Evolutionary conservation across 2,329 filamentous ascomycete genomes (phyloP), one percentile per base, ranked within the genome.

Genomic region (Beauveria caledonica): DNA sequence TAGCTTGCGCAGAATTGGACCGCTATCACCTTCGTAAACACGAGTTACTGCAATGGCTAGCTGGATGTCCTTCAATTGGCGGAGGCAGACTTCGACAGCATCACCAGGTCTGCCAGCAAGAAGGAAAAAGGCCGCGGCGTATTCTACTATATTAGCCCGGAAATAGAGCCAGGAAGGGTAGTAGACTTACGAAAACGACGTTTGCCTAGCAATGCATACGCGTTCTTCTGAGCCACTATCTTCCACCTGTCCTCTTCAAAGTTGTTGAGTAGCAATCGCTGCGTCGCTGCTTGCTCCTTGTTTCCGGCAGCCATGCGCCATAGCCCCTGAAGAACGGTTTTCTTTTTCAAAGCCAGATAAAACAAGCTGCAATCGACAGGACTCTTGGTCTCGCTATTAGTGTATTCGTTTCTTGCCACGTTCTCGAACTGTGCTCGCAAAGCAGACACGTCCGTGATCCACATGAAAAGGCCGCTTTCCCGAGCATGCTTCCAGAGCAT

Each of bases 291-390:
- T 73, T 97, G 94, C 72, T 99, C 95, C 61, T 82, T 85, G 67
- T 95, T 88, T 87, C 94, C 94, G 45, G 79, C 85, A 6, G 94
- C 92, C 84, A 97, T 97, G 19, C 95, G 86, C 94, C 94, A 99
- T 0, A 99, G 79, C 0, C 92, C 92, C 65, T 96, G 84, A 1
- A 99, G 82, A 0, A 97, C 88, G 2, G 88, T 82, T 73, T 99
- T 99, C 77, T 97, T 97, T 65, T 82, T 84, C 13, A 99, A 80
- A 0, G 95, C 93, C 19, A 99, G 80, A 71, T 97, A 99, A 74
- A 89, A 96, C 9, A 99, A 77, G 65, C 88, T 90, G 74, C 94
- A 97, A 68, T 96, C 89, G 9, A 96, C 85, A 0, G 94, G 94
- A 66, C 96, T 93, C 71, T 92, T 94, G 61, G 89, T 83, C 36